These are phyloP conservation scores for Mortierella claussenii DNA, from an alignment of 192 early-diverging fungal genomes.

Conservation along the genomic window DNA sequence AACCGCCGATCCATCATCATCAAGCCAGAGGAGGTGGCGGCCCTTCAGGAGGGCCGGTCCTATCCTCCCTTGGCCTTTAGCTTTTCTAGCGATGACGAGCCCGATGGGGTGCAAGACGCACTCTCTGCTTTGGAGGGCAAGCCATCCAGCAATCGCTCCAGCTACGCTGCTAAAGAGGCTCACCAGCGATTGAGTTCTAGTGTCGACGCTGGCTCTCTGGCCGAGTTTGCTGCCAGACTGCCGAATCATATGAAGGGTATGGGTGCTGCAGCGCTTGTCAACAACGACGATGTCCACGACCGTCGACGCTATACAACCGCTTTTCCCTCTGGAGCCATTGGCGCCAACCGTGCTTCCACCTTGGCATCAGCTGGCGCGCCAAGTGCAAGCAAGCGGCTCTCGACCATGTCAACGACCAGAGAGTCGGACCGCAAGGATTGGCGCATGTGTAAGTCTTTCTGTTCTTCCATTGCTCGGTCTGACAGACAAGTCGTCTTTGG, in stretches of 20 bases:
- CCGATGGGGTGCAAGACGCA: constrained; percentile 23
- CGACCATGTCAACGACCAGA: constrained; percentile 2
- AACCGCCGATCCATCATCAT: constrained; percentile 49
- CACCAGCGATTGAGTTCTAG: constrained; percentile 11
- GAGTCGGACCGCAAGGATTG: constrained; percentile 41
- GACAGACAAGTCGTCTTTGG: too few species aligned
- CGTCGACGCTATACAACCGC: constrained; percentile 47
- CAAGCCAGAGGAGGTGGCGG: constrained; percentile 39
- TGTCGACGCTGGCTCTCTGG: constrained; percentile 30
- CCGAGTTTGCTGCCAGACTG: constrained; percentile 38
- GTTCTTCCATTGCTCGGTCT: background rate
- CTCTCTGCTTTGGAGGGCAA: constrained; percentile 48
- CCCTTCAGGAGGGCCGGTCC: constrained; percentile 28
- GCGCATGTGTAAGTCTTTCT: constrained; percentile 30
- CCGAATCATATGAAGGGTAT: constrained; percentile 30
- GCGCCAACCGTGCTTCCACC: constrained; percentile 9
- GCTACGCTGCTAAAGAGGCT: constrained; percentile 10
- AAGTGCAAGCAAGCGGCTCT: constrained; percentile 19
- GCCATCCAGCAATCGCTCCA: constrained; percentile 45
- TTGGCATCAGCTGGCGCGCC: background rate
- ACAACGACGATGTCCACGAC: constrained; percentile 44
- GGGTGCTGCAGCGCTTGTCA: constrained; percentile 23
- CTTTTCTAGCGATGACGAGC: constrained; percentile 32
- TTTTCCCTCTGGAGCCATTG: constrained; percentile 15
- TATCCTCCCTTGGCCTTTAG: constrained; percentile 22